phyloP scores from a whole-genome alignment of 2,329 filamentous ascomycete species.

The Alternaria sp. region DNA sequence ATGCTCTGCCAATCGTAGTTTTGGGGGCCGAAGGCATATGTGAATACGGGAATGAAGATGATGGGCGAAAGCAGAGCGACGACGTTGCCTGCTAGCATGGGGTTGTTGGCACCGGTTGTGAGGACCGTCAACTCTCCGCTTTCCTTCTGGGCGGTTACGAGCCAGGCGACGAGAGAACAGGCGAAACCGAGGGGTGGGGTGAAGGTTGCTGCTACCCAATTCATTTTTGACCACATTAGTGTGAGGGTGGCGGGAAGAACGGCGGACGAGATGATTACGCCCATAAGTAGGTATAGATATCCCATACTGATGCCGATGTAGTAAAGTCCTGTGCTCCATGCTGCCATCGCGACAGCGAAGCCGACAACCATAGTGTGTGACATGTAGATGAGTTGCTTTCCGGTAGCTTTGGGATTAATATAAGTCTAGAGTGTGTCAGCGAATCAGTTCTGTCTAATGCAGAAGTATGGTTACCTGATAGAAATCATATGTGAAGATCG shows the following conservation, averaged over 20 bases:
- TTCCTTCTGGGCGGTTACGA: conserved; percentile 75
- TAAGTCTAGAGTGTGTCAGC: conserved; percentile 56
- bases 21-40: conserved; percentile 71
- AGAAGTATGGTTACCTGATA: conserved; percentile 68
- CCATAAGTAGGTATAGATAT: conserved; percentile 90
- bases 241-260: conserved; percentile 84
- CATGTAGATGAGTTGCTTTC: conserved; percentile 80
- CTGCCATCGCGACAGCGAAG: conserved; percentile 80
- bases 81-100: conserved; percentile 89
- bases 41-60: conserved; percentile 78
- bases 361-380: conserved; percentile 76
- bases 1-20: conserved; percentile 89
- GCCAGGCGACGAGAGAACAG: conserved; percentile 77
- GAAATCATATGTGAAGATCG: conserved; percentile 87
- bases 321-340: conserved; percentile 75
- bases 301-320: conserved; percentile 79
- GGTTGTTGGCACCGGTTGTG: conserved; percentile 79
- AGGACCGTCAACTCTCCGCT: conserved; percentile 74
- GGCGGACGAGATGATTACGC: conserved; percentile 84
- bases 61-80: conserved; percentile 79
- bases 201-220: conserved; percentile 74
- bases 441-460: rapidly evolving
- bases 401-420: conserved; percentile 78
- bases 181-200: conserved; percentile 74
- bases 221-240: conserved; percentile 82